These are phyloP conservation scores for Cryptococcus sp. DNA, from an alignment of 1,284 basidiomycete genomes.

Conservation along the genomic window DNA sequence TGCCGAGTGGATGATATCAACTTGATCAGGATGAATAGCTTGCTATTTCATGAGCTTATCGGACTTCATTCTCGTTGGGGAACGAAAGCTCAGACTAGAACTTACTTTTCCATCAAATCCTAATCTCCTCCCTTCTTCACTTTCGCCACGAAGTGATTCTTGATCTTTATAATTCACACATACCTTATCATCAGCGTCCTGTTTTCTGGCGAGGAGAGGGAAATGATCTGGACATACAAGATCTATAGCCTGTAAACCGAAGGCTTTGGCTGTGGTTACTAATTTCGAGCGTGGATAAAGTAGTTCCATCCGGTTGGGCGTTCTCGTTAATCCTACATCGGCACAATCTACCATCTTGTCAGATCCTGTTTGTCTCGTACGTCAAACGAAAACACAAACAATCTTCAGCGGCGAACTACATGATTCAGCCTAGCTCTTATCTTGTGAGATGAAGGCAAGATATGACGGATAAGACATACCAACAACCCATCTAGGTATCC, in stretches of 20 bases:
- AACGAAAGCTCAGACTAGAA: no score
- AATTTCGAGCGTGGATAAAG: constrained; percentile 82
- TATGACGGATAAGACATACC: constrained; percentile 12
- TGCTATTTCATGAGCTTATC: constrained; percentile 56
- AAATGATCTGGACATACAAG: constrained; percentile 56
- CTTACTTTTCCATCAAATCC: constrained; percentile 81
- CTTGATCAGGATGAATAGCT: constrained; percentile 89
- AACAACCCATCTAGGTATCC: constrained; percentile 37
- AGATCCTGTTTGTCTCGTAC: background rate
- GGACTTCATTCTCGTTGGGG: no score
- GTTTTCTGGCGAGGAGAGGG: background rate
- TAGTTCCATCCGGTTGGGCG: constrained; percentile 66
- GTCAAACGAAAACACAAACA: constrained; percentile 51
- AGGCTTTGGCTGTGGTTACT: constrained; percentile 78
- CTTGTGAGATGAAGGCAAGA: background rate
- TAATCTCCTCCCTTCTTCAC: constrained; percentile 67
- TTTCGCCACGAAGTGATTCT: constrained; percentile 67
- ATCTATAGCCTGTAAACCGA: constrained; percentile 78
- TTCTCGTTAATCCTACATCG: constrained; percentile 78
- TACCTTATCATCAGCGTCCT: constrained; percentile 55
- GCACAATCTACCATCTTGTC: constrained; percentile 56
- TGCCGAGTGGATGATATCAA: constrained; percentile 69
- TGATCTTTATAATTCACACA: constrained; percentile 84
- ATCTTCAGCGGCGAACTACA: constrained; percentile 83
- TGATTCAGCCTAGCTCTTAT: constrained; percentile 31